phyloP scores from a whole-genome alignment of 345 rosid genomes.

The Noccaea bulbosa region DNA sequence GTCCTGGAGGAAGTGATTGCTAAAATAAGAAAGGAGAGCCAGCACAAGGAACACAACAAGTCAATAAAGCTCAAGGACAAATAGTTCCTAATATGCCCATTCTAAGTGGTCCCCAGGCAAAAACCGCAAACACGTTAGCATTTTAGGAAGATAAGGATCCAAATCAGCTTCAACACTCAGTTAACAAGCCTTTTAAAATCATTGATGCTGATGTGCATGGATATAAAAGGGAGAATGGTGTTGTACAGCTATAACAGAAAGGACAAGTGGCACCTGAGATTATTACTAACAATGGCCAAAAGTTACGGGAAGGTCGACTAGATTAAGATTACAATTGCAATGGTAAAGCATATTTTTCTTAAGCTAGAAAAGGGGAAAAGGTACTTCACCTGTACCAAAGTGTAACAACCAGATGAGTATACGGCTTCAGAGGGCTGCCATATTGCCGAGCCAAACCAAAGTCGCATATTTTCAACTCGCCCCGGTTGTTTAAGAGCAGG shows the following conservation, averaged over 20 bases:
- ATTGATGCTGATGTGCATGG: constrained; percentile 14
- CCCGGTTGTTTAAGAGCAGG: constrained; percentile 88
- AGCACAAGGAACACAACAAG: constrained; percentile 32
- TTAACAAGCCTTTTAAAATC: constrained; percentile 13
- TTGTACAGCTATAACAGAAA: constrained; percentile 22
- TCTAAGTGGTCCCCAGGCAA: constrained; percentile 2
- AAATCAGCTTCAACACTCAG: constrained; percentile 13
- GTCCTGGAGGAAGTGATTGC: constrained; percentile 29
- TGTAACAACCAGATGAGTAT: constrained; percentile 98
- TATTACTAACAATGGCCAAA: constrained; percentile 24
- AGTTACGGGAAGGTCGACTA: not conserved
- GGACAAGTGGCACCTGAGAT: not conserved
- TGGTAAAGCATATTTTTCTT: not conserved
- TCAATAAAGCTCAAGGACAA: constrained; percentile 12
- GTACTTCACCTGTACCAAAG: constrained; percentile 96
- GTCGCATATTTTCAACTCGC: constrained; percentile 98
- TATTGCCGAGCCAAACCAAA: constrained; percentile 99
- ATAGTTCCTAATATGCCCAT: constrained; percentile 19
- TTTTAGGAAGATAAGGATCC: constrained; percentile 2
- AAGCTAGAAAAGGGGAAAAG: constrained; percentile 18
- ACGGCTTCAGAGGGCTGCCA: constrained; percentile 95
- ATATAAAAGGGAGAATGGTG: constrained; percentile 8
- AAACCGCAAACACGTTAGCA: constrained; percentile 5
- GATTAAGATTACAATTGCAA: constrained; percentile 1
- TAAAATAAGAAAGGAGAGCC: constrained; percentile 36